Percentiles rank a stretch among this genome's conserved stretches.
Evolutionary conservation across 2,329 filamentous ascomycete genomes (phyloP).

Genomic region (Pseudogymnoascus verrucosus): DNA sequence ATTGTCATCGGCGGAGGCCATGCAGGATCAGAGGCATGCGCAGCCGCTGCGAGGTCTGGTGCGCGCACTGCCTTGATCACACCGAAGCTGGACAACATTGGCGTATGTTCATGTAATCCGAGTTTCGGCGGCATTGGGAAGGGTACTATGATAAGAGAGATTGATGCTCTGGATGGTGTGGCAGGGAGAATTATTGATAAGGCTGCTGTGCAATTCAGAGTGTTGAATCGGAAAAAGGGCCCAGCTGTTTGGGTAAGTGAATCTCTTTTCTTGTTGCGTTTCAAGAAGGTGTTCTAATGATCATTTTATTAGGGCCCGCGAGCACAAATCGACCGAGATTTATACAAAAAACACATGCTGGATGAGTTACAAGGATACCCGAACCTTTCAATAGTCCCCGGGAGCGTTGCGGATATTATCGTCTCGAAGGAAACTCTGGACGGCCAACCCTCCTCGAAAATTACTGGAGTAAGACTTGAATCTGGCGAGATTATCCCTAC

Average conservation of each 20-base stretch:
- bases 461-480: conserved; percentile 78
- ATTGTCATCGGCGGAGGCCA: conserved; percentile 94
- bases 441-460: conserved; percentile 54
- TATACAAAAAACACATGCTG: conserved; percentile 88
- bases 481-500: conserved; percentile 78
- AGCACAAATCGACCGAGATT: conserved; percentile 84
- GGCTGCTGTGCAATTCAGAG: conserved; percentile 86
- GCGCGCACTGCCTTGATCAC: conserved; percentile 86
- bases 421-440: conserved; percentile 49
- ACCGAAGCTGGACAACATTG: conserved; percentile 78
- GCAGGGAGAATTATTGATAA: conserved; percentile 86
- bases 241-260: conserved; percentile 77
- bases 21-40: conserved; percentile 87
- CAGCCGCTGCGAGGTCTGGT: conserved; percentile 80
- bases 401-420: conserved; percentile 88
- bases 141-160: conserved; percentile 88
- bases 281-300: background rate
- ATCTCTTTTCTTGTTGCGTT: background rate
- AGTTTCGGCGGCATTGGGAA: conserved; percentile 98
- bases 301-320: conserved; percentile 56
- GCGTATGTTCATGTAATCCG: conserved; percentile 93
- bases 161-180: conserved; percentile 89
- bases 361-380: conserved; percentile 73
- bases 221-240: conserved; percentile 82
- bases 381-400: conserved; percentile 72